A percentile compares a stretch with the other conserved stretches of the same genome.
Evolutionary conservation across 2,329 filamentous ascomycete species (phyloP).

Genomic region (Arthrobotrys conoides): DNA sequence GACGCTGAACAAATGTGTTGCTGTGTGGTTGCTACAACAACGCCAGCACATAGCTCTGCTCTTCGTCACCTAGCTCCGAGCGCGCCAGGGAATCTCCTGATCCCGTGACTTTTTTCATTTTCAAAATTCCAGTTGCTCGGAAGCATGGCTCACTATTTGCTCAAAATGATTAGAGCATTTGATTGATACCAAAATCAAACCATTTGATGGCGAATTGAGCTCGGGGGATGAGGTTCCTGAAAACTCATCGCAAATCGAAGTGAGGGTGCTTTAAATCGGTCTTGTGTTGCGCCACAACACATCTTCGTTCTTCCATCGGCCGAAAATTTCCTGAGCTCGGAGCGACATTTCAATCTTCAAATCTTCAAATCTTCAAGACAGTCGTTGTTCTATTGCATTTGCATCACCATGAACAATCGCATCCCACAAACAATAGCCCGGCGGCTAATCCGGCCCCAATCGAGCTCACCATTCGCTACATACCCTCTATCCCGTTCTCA

Average conservation of each 20-base stretch:
- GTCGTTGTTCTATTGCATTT: neutral
- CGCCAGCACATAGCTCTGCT: neutral
- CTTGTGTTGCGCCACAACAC: conserved; percentile 28
- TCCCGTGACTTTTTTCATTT: conserved; percentile 19
- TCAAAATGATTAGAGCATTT: neutral
- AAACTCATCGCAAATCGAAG: neutral
- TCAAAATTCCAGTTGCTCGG: neutral
- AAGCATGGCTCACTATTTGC: neutral
- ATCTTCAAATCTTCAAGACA: conserved; percentile 5
- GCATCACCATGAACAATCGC: conserved; percentile 28
- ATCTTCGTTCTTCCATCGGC: conserved; percentile 10
- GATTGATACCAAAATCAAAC: conserved; percentile 1
- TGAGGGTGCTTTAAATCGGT: neutral
- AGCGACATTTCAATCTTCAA: conserved; percentile 2
- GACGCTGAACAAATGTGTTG: conserved; percentile 36
- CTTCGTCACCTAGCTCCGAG: neutral
- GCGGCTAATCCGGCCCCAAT: conserved; percentile 20
- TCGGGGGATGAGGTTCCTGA: neutral
- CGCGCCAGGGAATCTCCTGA: neutral
- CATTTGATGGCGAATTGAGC: neutral
- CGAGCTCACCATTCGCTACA: conserved; percentile 39
- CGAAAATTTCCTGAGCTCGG: conserved; percentile 26
- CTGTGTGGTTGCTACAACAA: conserved; percentile 57
- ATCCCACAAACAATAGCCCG: conserved; percentile 21
- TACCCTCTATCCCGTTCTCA: conserved; percentile 28